A percentile compares a stretch with the other conserved stretches of the same genome.
Evolutionary conservation across 129 eudicot genomes (phyloP).

Genomic region (Escallonia rubra): DNA sequence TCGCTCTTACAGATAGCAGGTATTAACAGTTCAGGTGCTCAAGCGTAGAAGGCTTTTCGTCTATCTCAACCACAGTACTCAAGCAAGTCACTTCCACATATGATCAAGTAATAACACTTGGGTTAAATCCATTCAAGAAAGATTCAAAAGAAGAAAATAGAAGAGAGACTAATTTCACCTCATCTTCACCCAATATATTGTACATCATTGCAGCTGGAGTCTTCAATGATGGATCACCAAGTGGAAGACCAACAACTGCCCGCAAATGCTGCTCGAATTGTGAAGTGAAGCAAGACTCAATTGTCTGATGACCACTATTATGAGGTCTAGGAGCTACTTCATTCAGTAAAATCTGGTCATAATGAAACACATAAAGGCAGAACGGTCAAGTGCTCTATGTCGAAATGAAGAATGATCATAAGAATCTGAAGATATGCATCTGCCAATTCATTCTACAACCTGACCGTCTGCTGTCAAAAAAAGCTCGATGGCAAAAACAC

Average conservation of each 20-base stretch:
- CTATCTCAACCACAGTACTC: background rate
- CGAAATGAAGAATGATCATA: background rate
- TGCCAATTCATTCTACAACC: conserved; percentile 31
- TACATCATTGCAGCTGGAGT: conserved; percentile 91
- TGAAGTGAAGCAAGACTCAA: conserved; percentile 85
- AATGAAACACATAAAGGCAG: conserved; percentile 1
- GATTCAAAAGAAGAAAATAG: background rate
- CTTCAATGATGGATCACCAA: conserved; percentile 98
- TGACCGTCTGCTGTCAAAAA: conserved; percentile 78
- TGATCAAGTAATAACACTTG: background rate
- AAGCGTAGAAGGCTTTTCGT: background rate
- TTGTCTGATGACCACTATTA: conserved; percentile 96
- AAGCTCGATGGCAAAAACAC: conserved; percentile 90
- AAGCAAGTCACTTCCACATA: background rate
- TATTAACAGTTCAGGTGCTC: background rate
- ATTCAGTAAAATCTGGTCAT: conserved; percentile 69
- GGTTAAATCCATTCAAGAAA: background rate
- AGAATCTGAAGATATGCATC: background rate
- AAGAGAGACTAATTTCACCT: conserved; percentile 31
- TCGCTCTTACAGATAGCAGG: too few species aligned
- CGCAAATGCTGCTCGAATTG: conserved; percentile 95
- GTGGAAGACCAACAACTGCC: conserved; percentile 94
- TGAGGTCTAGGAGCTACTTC: conserved; percentile 99
- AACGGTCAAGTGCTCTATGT: background rate
- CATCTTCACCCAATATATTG: conserved; percentile 96